A percentile compares a stretch with the other conserved stretches of the same genome.
Conservation (phyloP, 129 eudicot species). For the Kitagawia praeruptora region DNA sequence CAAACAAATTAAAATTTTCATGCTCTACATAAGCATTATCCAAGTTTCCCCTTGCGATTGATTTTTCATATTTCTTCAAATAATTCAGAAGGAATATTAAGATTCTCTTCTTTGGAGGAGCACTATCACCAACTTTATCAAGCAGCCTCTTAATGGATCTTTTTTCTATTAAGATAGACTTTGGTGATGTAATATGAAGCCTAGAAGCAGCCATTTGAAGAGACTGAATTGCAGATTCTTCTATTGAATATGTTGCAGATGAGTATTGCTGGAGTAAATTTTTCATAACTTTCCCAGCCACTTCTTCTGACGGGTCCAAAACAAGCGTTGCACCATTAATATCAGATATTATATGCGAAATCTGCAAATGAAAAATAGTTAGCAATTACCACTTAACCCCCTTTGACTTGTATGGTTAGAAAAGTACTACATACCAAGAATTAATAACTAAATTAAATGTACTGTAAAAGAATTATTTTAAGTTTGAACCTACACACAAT, state of each 20-base stretch:
- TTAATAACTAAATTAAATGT: neutral
- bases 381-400: conserved; percentile 3
- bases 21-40: conserved; percentile 19
- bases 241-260: conserved; percentile 24
- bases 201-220: conserved; percentile 38
- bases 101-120: conserved; percentile 38
- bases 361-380: conserved; percentile 35
- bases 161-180: conserved; percentile 49
- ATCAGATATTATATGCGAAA: conserved; percentile 40
- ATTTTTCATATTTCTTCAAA: conserved; percentile 39
- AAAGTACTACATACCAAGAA: neutral
- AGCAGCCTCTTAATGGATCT: conserved; percentile 56
- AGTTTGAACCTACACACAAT: too few relatives aligned
- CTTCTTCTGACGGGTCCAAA: conserved; percentile 57
- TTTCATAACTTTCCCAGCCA: conserved; percentile 54
- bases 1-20: conserved; percentile 17
- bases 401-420: neutral
- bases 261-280: conserved; percentile 33
- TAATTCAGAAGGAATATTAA: conserved; percentile 35
- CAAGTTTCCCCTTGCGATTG: conserved; percentile 21
- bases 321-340: conserved; percentile 26
- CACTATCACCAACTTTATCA: conserved; percentile 25
- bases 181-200: conserved; percentile 54
- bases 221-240: conserved; percentile 27
- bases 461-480: neutral